A percentile compares a stretch with the other conserved stretches of the same genome.
Conservation (phyloP, 306 rosid genomes). For the Rosa multiflora region DNA sequence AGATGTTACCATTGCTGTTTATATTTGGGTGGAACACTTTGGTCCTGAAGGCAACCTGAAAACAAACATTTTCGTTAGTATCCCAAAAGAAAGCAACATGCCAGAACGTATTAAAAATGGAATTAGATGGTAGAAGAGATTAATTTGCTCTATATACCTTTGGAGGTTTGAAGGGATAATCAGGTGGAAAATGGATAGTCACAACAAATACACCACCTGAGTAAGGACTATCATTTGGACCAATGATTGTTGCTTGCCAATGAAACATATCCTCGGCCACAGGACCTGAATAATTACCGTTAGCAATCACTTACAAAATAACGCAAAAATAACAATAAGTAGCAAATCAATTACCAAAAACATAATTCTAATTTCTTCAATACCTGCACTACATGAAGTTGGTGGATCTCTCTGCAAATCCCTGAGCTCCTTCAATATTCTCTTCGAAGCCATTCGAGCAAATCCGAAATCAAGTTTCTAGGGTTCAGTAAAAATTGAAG, state of each 20-base stretch:
- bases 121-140: background rate
- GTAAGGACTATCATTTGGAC: slow-evolving; percentile 96
- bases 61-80: background rate
- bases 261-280: slow-evolving; percentile 89
- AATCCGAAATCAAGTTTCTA: background rate
- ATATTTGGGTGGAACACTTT: slow-evolving; percentile 94
- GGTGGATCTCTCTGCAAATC: slow-evolving; percentile 98
- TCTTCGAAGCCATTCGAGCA: slow-evolving; percentile 74
- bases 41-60: slow-evolving; percentile 88
- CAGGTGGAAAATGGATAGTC: slow-evolving; percentile 87
- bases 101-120: background rate
- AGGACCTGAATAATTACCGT: slow-evolving; percentile 55
- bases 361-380: background rate
- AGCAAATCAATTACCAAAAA: too few relatives aligned
- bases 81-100: background rate
- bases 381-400: slow-evolving; percentile 98
- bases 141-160: slow-evolving; percentile 45
- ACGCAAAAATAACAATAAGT: background rate
- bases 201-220: slow-evolving; percentile 93
- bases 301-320: background rate
- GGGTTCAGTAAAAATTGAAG: background rate
- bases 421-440: slow-evolving; percentile 88
- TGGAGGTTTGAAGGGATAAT: slow-evolving; percentile 98
- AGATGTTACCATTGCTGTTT: slow-evolving; percentile 83
- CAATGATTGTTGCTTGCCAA: slow-evolving; percentile 97